Conservation (phyloP, 2,329 filamentous ascomycete genomes). For the Trichophyton equinum region DNA sequence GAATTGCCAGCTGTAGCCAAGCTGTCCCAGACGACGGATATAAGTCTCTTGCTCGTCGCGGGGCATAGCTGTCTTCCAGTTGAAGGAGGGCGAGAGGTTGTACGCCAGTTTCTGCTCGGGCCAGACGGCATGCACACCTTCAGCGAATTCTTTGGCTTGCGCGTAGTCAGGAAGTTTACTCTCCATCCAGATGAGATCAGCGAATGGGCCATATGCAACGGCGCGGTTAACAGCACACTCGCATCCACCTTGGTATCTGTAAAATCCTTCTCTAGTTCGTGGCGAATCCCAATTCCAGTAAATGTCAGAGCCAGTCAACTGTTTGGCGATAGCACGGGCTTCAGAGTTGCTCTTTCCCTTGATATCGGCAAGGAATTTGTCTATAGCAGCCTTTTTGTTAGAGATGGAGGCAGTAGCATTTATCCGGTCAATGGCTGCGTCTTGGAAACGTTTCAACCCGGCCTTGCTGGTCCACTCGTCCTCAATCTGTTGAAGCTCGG, state of each 20-base stretch:
- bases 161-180: conserved; percentile 84
- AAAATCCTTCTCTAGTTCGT: conserved; percentile 87
- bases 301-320: conserved; percentile 65
- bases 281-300: conserved; percentile 94
- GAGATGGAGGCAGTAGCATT: conserved; percentile 47
- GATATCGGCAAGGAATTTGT: conserved; percentile 52
- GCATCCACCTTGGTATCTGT: conserved; percentile 81
- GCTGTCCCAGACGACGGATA: conserved; percentile 69
- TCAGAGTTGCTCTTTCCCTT: conserved; percentile 81
- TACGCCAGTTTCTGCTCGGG: conserved; percentile 98
- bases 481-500: conserved; percentile 78
- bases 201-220: conserved; percentile 82
- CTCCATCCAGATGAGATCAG: conserved; percentile 99
- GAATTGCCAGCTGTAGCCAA: conserved; percentile 99
- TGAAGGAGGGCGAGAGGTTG: conserved; percentile 97
- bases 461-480: conserved; percentile 74
- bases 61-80: conserved; percentile 97
- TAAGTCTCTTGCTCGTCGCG: conserved; percentile 91
- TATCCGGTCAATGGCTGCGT: conserved; percentile 76
- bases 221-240: conserved; percentile 85
- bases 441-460: conserved; percentile 74
- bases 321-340: conserved; percentile 64
- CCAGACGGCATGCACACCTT: conserved; percentile 86
- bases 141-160: conserved; percentile 86
- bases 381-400: conserved; percentile 56